Evolutionary conservation across 2,329 filamentous ascomycete species (phyloP), one percentile per base, ranked within the genome.

Genomic region (Dothistroma pini): DNA sequence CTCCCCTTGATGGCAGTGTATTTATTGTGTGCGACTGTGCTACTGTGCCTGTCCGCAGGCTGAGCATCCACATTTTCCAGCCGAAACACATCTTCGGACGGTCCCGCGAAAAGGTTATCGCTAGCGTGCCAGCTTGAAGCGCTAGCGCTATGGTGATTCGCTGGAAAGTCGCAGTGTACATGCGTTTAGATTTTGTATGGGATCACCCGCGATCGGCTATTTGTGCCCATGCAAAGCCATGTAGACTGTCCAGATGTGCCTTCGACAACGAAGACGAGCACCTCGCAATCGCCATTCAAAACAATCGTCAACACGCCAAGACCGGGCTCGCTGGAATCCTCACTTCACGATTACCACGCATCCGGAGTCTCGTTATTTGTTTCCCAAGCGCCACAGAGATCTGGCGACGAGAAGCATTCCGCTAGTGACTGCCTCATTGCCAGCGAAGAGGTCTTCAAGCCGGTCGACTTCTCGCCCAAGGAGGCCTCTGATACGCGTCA

Each of bases 321-420:
- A 54, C 56, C 29, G 21, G 10, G 49, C 29, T 51, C 52, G 54
- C 38, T 54, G 19, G 44, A 62, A 34, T 47, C 41, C 57, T 54
- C 48, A 50, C 58, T 16, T 32, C 47, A 32, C 19, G 25, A 47
- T 54, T 22, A 63, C 31, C 51, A 44, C 32, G 32, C 58, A 41
- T 21, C 19, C 54, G 44, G 34, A 56, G 12, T 63, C 44, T 61
- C 47, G 25, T 8, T 38, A 56, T 63, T 61, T 67, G 61, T 67
- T 48, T 58, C 59, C 16, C 53, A 56, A 49, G 50, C 65, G 65
- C 65, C 63, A 60, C 59, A 31, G 48, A 67, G 49, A 63, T 63
- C 50, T 57, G 38, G 62, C 56, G 52, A 61, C 21, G 29, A 38
- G 32, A 41, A 62, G 55, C 48, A 35, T 22, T 19, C 19, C 38